Evolutionary conservation across 2,329 filamentous ascomycete species (phyloP).

Genomic region (Colletotrichum acutatum): DNA sequence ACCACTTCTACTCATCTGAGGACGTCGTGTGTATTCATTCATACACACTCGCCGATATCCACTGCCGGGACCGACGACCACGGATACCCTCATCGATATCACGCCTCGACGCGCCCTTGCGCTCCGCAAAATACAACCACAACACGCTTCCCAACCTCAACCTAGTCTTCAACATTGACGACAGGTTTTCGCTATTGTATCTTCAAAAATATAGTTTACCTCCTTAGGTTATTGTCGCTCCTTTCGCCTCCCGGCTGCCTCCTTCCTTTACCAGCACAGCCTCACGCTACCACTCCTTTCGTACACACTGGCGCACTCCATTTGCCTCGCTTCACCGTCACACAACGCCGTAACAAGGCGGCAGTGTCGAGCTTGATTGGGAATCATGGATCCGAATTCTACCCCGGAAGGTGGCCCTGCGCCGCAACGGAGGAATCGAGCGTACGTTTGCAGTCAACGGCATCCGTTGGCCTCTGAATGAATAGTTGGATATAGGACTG

Average conservation of each 20-base stretch:
- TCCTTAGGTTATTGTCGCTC: slow-evolving; percentile 4
- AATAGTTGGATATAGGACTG: slow-evolving; percentile 19
- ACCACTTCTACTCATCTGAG: not conserved
- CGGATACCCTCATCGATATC: slow-evolving; percentile 16
- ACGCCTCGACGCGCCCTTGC: slow-evolving; percentile 6
- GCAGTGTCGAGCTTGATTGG: slow-evolving; percentile 20
- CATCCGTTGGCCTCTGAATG: not conserved
- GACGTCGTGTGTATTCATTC: not conserved
- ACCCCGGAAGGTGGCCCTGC: slow-evolving; percentile 29
- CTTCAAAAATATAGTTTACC: not conserved
- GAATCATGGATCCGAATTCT: slow-evolving; percentile 28
- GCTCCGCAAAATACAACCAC: not conserved
- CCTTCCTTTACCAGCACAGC: slow-evolving; percentile 17
- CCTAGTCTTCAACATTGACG: not conserved
- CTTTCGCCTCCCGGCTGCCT: slow-evolving; percentile 30
- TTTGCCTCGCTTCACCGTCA: slow-evolving; percentile 8
- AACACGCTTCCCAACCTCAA: not conserved
- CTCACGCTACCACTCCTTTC: slow-evolving; percentile 9
- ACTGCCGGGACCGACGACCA: not conserved
- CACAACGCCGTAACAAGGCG: slow-evolving; percentile 19
- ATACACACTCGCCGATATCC: not conserved
- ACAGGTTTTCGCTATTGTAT: not conserved
- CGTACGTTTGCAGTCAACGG: slow-evolving; percentile 45
- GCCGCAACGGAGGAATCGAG: slow-evolving; percentile 46
- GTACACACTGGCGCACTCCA: slow-evolving; percentile 18